A percentile compares a stretch with the other conserved stretches of the same genome.
Evolutionary conservation across 345 rosid species (phyloP).

Genomic region (Gossypium mustelinum): DNA sequence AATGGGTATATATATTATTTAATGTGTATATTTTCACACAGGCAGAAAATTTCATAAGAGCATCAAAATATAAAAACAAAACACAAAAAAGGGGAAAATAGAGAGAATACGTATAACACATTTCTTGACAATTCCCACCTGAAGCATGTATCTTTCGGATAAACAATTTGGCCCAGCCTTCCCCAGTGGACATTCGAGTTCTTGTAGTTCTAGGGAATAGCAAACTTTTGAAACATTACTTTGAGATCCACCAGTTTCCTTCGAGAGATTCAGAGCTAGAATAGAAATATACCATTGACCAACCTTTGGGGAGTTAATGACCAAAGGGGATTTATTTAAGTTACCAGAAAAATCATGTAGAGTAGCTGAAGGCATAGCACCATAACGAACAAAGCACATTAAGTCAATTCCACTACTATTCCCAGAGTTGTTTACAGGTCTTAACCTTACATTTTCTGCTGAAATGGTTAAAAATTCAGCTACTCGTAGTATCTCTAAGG

Average conservation of each 20-base stretch:
- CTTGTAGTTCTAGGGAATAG: conserved; percentile 58
- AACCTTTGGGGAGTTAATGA: conserved; percentile 57
- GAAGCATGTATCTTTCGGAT: conserved; percentile 59
- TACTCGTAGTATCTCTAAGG: conserved; percentile 53
- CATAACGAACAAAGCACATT: conserved; percentile 69
- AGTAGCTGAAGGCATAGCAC: conserved; percentile 64
- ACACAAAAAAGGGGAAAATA: not conserved
- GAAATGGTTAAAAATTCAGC: conserved; percentile 52
- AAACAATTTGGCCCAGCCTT: conserved; percentile 80
- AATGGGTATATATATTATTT: not conserved
- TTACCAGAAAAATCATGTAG: conserved; percentile 67
- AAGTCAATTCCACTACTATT: conserved; percentile 34
- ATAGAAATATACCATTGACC: conserved; percentile 83
- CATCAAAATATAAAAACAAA: not conserved
- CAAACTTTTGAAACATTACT: conserved; percentile 42
- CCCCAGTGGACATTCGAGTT: conserved; percentile 64
- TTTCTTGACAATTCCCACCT: conserved; percentile 39
- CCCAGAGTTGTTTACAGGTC: conserved; percentile 28
- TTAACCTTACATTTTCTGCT: conserved; percentile 39
- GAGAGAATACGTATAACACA: not conserved
- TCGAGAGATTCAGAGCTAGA: conserved; percentile 42
- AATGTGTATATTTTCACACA: not conserved
- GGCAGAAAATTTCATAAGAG: not conserved
- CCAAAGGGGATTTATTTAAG: conserved; percentile 48
- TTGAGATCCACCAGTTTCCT: conserved; percentile 33